Evolutionary conservation across 1,284 basidiomycete species (phyloP), one percentile per base, ranked within the genome.

Genomic region (Sporisorium sorghi): DNA sequence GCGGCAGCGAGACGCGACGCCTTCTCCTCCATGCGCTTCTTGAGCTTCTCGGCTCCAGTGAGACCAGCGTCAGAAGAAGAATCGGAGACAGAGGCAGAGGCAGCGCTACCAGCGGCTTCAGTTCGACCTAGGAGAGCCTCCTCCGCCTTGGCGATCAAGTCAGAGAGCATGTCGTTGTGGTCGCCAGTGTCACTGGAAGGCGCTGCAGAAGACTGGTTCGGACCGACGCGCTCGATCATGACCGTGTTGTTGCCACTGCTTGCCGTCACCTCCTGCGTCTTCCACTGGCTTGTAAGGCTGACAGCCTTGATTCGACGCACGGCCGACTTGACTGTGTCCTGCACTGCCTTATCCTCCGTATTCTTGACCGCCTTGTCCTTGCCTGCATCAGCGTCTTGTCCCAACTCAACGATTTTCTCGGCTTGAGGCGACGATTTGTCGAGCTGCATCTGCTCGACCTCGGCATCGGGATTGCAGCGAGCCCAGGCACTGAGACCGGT

Each of bases 401-500:
- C 64, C 6, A 53, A 46, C 52, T 63, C 64, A 6, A 63, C 59
- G 32, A 63, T 55, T 30, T 50, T 46, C 33, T 58, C 65, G 19
- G 66, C 65, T 6, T 37, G 51, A n/a, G 63, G 52, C 11, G 52
- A 39, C 3, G 40, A 12, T 12, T 32, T 35, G 30, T 33, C 32
- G 19, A 68, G 28, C 19, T 73, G 56, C 11, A 63, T 52, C 51
- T 57, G 59, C 21, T 73, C 57, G 0, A 70, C 51, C 26, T 73
- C 58, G 1, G 59, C 72, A 39, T 72, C 68, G 3, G 74, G 71
- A 39, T 77, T 81, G 51, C 77, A 80, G 33, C 81, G 58, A 23
- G 73, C 73, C 77, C 84, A 86, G 19, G 85, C 85, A 19, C 77
- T 77, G 46, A 86, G 70, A 17, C 86, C 86, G 0, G 85, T 86